Evolutionary conservation across 306 rosid genomes (phyloP).

Genomic region (Malus sieversii): DNA sequence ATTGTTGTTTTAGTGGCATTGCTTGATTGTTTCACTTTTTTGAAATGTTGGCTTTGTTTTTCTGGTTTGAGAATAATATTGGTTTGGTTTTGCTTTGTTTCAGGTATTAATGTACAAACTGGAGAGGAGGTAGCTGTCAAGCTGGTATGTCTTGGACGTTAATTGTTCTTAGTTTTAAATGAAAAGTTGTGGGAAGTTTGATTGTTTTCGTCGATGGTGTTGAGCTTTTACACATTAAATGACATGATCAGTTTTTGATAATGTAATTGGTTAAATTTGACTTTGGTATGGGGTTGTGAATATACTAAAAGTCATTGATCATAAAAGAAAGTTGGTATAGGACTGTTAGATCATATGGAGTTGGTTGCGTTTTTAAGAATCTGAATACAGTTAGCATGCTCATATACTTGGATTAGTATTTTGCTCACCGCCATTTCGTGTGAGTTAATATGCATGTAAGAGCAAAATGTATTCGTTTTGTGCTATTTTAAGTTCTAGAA

Average conservation of each 20-base stretch:
- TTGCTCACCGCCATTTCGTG: background rate
- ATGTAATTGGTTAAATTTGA: background rate
- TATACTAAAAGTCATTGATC: background rate
- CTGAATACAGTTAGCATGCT: background rate
- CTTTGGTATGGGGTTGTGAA: background rate
- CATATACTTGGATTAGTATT: background rate
- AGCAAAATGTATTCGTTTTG: background rate
- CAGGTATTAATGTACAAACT: slow-evolving; percentile 82
- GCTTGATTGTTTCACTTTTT: slow-evolving; percentile 1
- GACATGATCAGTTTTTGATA: background rate
- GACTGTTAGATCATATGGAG: background rate
- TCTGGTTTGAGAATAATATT: slow-evolving; percentile 7
- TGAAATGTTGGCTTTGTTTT: slow-evolving; percentile 8
- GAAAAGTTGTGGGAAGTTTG: background rate
- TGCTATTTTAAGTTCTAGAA: background rate
- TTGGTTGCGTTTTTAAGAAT: background rate
- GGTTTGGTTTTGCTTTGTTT: slow-evolving; percentile 30
- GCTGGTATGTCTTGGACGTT: slow-evolving; percentile 54
- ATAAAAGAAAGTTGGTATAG: background rate
- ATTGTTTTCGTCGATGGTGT: background rate
- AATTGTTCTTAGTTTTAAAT: background rate
- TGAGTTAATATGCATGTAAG: background rate
- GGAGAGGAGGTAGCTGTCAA: slow-evolving; percentile 99
- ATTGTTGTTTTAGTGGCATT: slow-evolving; percentile 1
- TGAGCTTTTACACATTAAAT: background rate